These are phyloP conservation scores for Westerdykella aurantiaca DNA, from an alignment of 2,329 filamentous ascomycete genomes.

Conservation along the genomic window DNA sequence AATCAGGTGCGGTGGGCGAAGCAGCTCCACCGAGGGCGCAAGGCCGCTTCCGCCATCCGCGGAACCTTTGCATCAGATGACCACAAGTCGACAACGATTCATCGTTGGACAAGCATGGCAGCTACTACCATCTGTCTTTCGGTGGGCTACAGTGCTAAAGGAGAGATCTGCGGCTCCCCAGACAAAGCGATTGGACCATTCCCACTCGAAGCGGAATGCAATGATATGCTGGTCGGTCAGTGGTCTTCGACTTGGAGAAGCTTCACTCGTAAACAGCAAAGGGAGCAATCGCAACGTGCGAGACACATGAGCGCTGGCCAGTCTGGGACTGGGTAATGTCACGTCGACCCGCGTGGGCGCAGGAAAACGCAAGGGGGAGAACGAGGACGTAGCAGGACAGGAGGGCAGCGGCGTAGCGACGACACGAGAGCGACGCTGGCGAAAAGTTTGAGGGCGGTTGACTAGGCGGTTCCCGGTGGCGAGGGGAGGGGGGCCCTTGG, in stretches of 20 bases:
- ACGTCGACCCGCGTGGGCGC: slow-evolving; percentile 22
- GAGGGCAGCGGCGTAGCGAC: slow-evolving; percentile 10
- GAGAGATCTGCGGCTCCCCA: slow-evolving; percentile 12
- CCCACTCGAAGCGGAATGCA: no score
- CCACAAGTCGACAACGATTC: slow-evolving; percentile 14
- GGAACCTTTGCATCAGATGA: slow-evolving; percentile 27
- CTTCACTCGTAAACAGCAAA: no score
- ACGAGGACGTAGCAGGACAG: slow-evolving; percentile 8
- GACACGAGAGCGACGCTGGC: no score
- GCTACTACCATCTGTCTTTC: slow-evolving; percentile 23
- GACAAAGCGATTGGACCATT: slow-evolving; percentile 6
- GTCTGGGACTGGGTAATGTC: slow-evolving; percentile 22
- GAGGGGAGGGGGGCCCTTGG: not conserved
- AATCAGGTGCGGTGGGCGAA: slow-evolving; percentile 8
- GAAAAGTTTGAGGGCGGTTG: not conserved
- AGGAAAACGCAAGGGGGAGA: slow-evolving; percentile 1
- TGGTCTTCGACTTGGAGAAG: no score
- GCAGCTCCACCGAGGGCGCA: slow-evolving; percentile 14
- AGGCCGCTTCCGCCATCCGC: not conserved
- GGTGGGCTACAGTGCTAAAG: slow-evolving; percentile 6
- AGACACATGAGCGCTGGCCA: slow-evolving; percentile 27
- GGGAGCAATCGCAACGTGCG: slow-evolving; percentile 18
- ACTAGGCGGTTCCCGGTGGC: not conserved
- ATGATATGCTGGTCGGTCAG: no score
- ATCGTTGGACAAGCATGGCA: slow-evolving; percentile 13